Evolutionary conservation across 2,329 filamentous ascomycete species (phyloP).

Genomic region (Lachnellula arida): DNA sequence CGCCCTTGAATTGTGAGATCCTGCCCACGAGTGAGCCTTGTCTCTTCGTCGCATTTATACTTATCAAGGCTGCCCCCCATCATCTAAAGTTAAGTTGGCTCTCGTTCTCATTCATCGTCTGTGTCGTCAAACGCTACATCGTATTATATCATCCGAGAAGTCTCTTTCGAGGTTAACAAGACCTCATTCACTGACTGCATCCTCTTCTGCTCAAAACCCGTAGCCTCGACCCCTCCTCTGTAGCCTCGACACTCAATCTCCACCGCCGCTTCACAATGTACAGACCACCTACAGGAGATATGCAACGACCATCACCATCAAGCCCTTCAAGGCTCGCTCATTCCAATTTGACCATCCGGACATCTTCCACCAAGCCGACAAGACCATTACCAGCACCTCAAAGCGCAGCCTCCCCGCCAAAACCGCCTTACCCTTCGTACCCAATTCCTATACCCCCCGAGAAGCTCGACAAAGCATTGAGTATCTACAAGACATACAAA

Average conservation of each 20-base stretch:
- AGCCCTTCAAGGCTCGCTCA: not conserved
- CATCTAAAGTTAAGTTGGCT: constrained; percentile 1
- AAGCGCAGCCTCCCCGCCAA: constrained; percentile 10
- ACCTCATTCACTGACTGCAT: not conserved
- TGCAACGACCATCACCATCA: not conserved
- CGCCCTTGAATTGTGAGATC: not conserved
- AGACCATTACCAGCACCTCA: constrained; percentile 7
- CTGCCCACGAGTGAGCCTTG: not conserved
- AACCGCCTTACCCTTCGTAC: constrained; percentile 12
- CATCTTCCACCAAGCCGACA: constrained; percentile 3
- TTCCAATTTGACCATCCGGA: constrained; percentile 11
- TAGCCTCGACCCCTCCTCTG: not conserved
- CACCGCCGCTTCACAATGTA: not conserved
- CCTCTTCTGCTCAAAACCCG: not conserved
- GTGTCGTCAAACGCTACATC: not conserved
- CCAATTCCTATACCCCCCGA: constrained; percentile 22
- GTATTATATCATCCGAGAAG: not conserved
- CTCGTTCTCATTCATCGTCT: not conserved
- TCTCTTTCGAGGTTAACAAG: not conserved
- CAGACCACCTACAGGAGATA: not conserved
- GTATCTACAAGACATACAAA: constrained; percentile 20
- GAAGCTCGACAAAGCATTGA: constrained; percentile 21
- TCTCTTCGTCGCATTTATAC: too few species aligned
- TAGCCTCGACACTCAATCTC: not conserved
- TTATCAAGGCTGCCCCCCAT: not conserved